Evolutionary conservation across 2,329 filamentous ascomycete genomes (phyloP), one percentile per base, ranked within the genome.

Genomic region (Pseudocercospora pini-densiflorae): DNA sequence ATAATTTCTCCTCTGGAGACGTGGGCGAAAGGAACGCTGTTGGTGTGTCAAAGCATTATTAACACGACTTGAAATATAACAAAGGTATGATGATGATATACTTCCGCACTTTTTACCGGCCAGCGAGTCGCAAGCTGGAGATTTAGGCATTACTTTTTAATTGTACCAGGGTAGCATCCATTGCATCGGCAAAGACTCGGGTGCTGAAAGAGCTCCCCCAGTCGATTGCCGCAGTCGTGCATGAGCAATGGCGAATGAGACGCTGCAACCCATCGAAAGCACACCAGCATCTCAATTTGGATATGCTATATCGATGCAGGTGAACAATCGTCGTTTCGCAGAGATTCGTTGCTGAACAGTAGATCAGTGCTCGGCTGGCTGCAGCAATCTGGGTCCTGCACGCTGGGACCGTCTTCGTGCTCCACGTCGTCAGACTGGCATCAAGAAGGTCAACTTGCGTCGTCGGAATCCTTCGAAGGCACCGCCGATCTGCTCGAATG

Each of bases 1-100:
- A 43, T 19, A 8, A 7, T 43, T 8, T 19, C 40, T 43, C 16
- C 40, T 43, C 14, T 36, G 33, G 33, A 54, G 8, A 29, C 49
- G 49, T 54, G 49, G 49, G 49, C 24, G 24, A 55, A 55, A 16
- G 51, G 27, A 33, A 55, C 19, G 9, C 10, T 54, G 21, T 54
- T n/a, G 21, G 45, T 51, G 47, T 51, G 51, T 55, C 51, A 55
- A 55, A 29, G 51, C 51, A 55, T 55, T 55, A 55, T 33, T 29
- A 16, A 55, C 7, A 24, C 16, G n/a, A 40, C 36, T 40, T 14
- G 16, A 40, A 16, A n/a, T 27, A 54, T 24, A 55, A 12, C 12
- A 31, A 31, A 55, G 24, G 51, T 33, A 55, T 55, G n/a, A 55
- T 54, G 9, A 49, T 21, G 47, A 55, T 31, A 33, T 58, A 36